These are phyloP conservation scores for Orychophragmus violaceus DNA, from an alignment of 345 rosid genomes.

Conservation along the genomic window DNA sequence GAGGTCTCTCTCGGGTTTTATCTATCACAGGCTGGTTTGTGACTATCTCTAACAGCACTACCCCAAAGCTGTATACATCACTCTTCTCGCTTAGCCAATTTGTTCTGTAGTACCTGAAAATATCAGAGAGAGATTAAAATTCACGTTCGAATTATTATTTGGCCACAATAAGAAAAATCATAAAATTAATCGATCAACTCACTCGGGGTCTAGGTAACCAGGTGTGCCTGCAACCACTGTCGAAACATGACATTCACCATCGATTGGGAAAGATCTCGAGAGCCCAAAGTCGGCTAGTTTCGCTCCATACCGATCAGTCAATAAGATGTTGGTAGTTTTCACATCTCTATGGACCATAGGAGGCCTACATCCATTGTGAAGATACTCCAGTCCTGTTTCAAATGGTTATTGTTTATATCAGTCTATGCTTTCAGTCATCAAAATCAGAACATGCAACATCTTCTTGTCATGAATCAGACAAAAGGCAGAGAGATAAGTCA, in stretches of 20 bases:
- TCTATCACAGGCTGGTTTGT: slow-evolving; percentile 39
- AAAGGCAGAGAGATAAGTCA: not conserved
- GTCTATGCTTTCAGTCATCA: not conserved
- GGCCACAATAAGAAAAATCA: not conserved
- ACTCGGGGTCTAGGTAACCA: slow-evolving; percentile 40
- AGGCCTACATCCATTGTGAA: slow-evolving; percentile 47
- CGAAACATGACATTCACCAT: slow-evolving; percentile 15
- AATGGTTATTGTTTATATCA: not conserved
- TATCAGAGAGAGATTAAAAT: not conserved
- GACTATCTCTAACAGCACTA: slow-evolving; percentile 45
- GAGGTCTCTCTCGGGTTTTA: slow-evolving; percentile 19
- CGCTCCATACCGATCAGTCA: slow-evolving; percentile 40
- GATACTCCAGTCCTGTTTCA: slow-evolving; percentile 20
- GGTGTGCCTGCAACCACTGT: slow-evolving; percentile 20
- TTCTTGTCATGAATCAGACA: not conserved
- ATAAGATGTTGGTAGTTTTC: slow-evolving; percentile 42
- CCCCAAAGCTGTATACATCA: slow-evolving; percentile 54
- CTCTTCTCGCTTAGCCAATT: slow-evolving; percentile 43
- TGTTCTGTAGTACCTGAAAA: slow-evolving; percentile 30
- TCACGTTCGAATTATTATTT: not conserved
- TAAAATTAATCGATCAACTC: slow-evolving; percentile 14
- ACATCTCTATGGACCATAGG: slow-evolving; percentile 48
- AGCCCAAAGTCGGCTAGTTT: slow-evolving; percentile 50
- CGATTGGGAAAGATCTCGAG: slow-evolving; percentile 34
- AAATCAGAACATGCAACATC: not conserved